Conservation (phyloP, 371 early-diverging fungal species). For the Circinella minor region DNA sequence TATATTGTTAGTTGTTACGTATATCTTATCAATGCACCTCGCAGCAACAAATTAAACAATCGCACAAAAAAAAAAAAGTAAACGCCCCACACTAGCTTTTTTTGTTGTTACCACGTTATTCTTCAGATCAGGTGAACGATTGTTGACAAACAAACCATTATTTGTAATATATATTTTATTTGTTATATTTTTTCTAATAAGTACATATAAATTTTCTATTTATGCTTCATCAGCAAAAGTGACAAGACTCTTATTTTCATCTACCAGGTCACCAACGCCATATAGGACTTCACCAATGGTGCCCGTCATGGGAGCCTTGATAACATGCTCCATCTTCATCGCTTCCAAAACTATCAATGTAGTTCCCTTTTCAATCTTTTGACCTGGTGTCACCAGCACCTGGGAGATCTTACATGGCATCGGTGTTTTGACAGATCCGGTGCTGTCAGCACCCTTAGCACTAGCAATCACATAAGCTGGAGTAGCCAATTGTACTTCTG, state of each 20-base stretch:
- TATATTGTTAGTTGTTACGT: not conserved
- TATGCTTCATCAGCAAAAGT: slow-evolving; percentile 60
- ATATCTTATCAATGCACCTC: not conserved
- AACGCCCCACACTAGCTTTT: not conserved
- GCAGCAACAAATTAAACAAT: not conserved
- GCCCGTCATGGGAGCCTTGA: slow-evolving; percentile 85
- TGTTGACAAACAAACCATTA: no score
- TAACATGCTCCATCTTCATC: slow-evolving; percentile 98
- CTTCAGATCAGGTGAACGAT: no score
- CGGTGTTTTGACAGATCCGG: slow-evolving; percentile 84
- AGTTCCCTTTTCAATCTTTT: slow-evolving; percentile 83
- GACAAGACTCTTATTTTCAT: slow-evolving; percentile 83
- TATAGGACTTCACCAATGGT: slow-evolving; percentile 76
- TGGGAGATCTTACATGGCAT: slow-evolving; percentile 97
- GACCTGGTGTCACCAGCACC: slow-evolving; percentile 81
- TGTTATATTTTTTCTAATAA: no score
- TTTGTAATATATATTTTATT: no score
- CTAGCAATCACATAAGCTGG: slow-evolving; percentile 60
- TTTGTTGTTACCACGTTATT: not conserved
- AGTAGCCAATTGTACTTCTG: slow-evolving; percentile 64
- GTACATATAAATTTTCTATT: no score
- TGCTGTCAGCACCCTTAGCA: slow-evolving; percentile 51
- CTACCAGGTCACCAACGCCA: slow-evolving; percentile 88
- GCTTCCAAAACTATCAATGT: slow-evolving; percentile 91
- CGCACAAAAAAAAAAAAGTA: not conserved